Conservation (phyloP, 2,329 filamentous ascomycete species). For the Aspergillus ruber region DNA sequence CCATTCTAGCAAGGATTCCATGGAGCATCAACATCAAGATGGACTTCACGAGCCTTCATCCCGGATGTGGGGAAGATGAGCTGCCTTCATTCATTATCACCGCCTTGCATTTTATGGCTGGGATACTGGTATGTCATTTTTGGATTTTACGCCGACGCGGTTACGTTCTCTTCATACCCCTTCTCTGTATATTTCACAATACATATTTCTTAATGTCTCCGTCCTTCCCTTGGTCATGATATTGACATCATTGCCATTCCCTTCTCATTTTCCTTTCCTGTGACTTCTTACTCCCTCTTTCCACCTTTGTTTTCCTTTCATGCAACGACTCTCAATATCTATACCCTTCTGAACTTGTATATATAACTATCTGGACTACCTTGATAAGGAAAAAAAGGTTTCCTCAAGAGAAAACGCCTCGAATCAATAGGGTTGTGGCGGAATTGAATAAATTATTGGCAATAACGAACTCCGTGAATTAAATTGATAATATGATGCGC, state of each 20-base stretch:
- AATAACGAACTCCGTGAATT: too few species aligned
- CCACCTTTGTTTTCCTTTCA: neutral
- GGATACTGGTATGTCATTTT: neutral
- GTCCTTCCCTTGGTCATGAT: conserved; percentile 1
- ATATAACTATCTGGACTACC: neutral
- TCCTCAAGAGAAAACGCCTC: too few species aligned
- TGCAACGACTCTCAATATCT: neutral
- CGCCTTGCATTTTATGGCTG: neutral
- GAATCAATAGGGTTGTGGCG: neutral
- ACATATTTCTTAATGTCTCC: conserved; percentile 1
- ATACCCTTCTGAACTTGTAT: neutral
- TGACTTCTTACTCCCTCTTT: too few species aligned
- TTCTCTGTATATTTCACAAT: conserved; percentile 1
- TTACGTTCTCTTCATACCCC: conserved; percentile 1
- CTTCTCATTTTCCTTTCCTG: neutral
- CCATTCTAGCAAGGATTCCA: conserved; percentile 23
- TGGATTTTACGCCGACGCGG: neutral
- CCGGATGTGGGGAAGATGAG: conserved; percentile 21
- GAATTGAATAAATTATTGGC: neutral
- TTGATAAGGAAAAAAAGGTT: too few species aligned
- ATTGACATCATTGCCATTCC: neutral
- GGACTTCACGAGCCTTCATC: conserved; percentile 8
- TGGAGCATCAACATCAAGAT: conserved; percentile 1
- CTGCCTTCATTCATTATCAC: neutral
- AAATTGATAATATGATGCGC: too few species aligned